Evolutionary conservation across 2,329 filamentous ascomycete genomes (phyloP), one percentile per base, ranked within the genome.

Genomic region (Onygena corvina): DNA sequence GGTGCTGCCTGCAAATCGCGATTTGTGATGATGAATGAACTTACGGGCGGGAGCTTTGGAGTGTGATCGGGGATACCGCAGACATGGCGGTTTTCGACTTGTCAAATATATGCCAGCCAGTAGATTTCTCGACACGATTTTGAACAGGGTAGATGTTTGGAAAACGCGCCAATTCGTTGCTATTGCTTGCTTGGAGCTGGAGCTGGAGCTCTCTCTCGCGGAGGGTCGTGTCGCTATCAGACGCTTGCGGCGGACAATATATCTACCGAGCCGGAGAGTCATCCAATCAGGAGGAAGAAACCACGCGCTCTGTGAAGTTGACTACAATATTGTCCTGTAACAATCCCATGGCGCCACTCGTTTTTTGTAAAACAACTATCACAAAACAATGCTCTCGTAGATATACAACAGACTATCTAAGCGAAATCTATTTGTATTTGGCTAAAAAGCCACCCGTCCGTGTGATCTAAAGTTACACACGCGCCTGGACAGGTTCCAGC

Each of bases 31-130:
- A 20, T n/a, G 34, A 21, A 29, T n/a, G 21, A 36, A 65, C 73
- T 56, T 64, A 78, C 68, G 83, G 81, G 56, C 83, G 77, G 49
- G 80, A 83, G 67, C 85, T 89, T 67, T 90, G 84, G 46, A 87
- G 76, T 56, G 82, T 79, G 34, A 77, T 77, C 33, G 76, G 70
- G n/a, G 86, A 85, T 61, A 92, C 84, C 16, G 87, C 92, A 50
- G 88, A 89, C 88, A 94, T 94, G 27, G 7, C 29, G n/a, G 33
- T 12, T 35, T 16, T 42, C 36, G 23, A 4, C 11, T 33, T 11
- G 27, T 23, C 12, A 18, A 29, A 33, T 20, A 12, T n/a, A n/a
- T 20, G 30, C 8, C n/a, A 6, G 5, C 18, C 12, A 11, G 20
- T 11, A 18, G 11, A 25, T 9, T 33, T 11, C n/a, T 14, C 6